Evolutionary conservation across 139 green algal genomes (phyloP).

Genomic region (Chlorella sp.): DNA sequence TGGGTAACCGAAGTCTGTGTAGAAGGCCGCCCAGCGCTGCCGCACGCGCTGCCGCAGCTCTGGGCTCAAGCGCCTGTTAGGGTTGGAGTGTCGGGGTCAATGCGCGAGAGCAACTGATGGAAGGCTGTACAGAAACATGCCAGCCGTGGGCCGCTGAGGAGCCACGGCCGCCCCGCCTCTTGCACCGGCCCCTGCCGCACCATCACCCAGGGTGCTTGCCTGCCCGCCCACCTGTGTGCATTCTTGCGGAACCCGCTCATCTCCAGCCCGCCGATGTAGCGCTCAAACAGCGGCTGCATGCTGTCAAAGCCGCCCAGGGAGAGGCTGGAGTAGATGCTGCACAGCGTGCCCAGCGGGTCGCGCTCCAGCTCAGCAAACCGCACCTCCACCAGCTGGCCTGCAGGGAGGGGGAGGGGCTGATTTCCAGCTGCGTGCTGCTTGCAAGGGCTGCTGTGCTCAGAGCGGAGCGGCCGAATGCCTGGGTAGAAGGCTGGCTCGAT

Average conservation of each 20-base stretch:
- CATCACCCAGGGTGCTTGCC: too few species aligned
- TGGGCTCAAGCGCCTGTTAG: conserved; percentile 14
- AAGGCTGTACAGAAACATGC: too few species aligned
- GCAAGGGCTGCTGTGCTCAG: too few species aligned
- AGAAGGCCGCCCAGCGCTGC: conserved; percentile 14
- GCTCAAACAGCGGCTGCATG: background rate
- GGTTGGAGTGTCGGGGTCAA: background rate
- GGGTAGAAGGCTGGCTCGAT: too few species aligned
- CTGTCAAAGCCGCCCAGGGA: conserved; percentile 36
- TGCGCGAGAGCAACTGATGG: background rate
- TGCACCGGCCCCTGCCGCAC: too few species aligned
- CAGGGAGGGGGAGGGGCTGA: background rate
- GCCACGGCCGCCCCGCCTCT: too few species aligned
- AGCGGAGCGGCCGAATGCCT: too few species aligned
- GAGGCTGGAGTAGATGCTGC: conserved; percentile 55
- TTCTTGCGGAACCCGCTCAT: conserved; percentile 66
- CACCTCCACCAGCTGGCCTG: conserved; percentile 54
- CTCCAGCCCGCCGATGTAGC: conserved; percentile 45
- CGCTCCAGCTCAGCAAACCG: conserved; percentile 63
- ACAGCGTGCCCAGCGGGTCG: conserved; percentile 52
- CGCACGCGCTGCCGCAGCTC: conserved; percentile 15
- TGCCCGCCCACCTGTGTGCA: conserved; percentile 35
- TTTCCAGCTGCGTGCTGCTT: too few species aligned
- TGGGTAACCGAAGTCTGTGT: conserved; percentile 7
- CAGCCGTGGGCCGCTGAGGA: too few species aligned